Base-by-base conservation (phyloP, 108 stramenopile genomes). In the Nannochloropsis salina region DNA sequence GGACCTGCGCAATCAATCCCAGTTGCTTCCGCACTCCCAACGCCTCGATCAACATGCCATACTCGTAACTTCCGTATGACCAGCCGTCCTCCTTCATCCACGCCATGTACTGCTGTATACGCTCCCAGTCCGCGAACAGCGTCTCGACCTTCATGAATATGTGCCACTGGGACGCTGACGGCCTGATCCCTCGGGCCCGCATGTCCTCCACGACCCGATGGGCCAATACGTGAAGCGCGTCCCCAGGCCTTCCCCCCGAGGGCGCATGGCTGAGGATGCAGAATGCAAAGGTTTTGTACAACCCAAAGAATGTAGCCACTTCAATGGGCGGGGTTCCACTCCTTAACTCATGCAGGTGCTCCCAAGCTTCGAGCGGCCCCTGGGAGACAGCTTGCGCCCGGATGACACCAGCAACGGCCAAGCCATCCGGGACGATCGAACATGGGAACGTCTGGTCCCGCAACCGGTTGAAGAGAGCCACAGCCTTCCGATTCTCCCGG, bases 21-120 rank as follows among this genome's bases (percentile, higher is more conserved):
- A 74, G 61, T n/a, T 15, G 20, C 61, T 74, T 74, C 61, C 61
- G 20, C n/a, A n/a, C 61, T 6, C 61, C 61, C 61, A 74, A 8
- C 20, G 61, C 61, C n/a, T 74, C 61, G n/a, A 74, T 74, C 61
- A 74, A 74, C 4, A 74, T 74, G 61, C 20, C 61, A 74, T 74
- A 74, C 61, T 74, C 61, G n/a, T 74, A n/a, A n/a, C 61, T 74
- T 74, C 61, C 61, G n/a, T n/a, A 6, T 2, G n/a, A 15, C 61
- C 61, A 74, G 3, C 61, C 61, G n/a, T 74, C 4, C 2, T 74
- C 6, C n/a, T 74, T 74, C 61, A 74, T 74, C 61, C 15, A 15
- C 61, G 61, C 61, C 61, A 74, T 74, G 61, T 74, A 74, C 61
- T n/a, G 61, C 61, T 74, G 61, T 74, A 74, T n/a, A 15, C 61